Base-by-base conservation (phyloP, 2,329 filamentous ascomycete species). In the Colletotrichum sp. region DNA sequence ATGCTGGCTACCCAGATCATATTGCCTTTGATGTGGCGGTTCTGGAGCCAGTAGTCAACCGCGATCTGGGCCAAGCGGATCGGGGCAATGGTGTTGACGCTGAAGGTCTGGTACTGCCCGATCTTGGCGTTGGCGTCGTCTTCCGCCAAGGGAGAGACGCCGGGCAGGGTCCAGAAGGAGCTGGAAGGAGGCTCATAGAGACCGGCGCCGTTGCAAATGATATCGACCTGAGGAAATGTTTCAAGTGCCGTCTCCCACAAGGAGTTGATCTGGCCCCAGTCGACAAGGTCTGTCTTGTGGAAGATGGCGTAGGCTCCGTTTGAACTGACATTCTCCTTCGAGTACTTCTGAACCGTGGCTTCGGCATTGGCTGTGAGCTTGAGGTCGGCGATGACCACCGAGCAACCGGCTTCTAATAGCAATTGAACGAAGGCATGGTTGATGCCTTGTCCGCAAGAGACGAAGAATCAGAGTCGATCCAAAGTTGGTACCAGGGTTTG, bases 11-110 rank as follows among this genome's bases (percentile, higher is more conserved):
- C 55, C 62, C 78, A 80, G 3, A 85, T 55, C 0, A 84, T 15
- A 16, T 83, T 81, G 2, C 80, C 96, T 12, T 79, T 13, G 8
- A 80, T 66, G 16, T 52, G 2, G 15, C 72, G 72, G 52, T 82
- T 77, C 57, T 80, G 69, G 15, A 80, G 71, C 82, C 82, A 85
- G 65, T 83, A 81, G 52, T 81, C 77, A 13, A 83, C 66, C 0
- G 81, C 81, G 13, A 83, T 78, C 13, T 82, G 80, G 0, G 82
- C 79, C 1, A 82, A 49, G 2, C 80, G 77, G 8, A 83, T 81
- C 0, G 82, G 82, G 0, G 72, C 80, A 6, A 80, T 77, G 3
- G 79, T 72, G 13, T 84, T 84, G 5, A 84, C 57, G 3, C 78
- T 65, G 18, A 82, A 80, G 3, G 34, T 81, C 24, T 78, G 76